Percentiles rank a stretch among this genome's conserved stretches.
Conservation (phyloP, 2,329 filamentous ascomycete species). For the Cercospora sp. region DNA sequence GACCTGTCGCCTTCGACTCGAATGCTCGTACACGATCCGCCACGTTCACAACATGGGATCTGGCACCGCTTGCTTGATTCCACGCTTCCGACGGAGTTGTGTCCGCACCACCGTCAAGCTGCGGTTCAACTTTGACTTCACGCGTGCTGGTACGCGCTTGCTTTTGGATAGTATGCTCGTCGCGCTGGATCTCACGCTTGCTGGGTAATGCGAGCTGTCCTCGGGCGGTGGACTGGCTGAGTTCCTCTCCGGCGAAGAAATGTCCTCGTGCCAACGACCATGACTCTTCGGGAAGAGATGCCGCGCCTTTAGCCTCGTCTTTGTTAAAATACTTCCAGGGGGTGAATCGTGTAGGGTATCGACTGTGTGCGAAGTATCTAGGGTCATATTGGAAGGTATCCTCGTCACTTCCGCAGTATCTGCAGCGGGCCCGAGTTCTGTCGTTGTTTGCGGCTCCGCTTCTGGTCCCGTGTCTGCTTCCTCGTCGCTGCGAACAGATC, state of each 20-base stretch:
- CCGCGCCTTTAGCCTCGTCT: not conserved
- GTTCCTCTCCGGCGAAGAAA: conserved; percentile 9
- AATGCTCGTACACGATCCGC: conserved; percentile 26
- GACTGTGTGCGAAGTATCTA: conserved; percentile 1
- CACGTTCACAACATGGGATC: conserved; percentile 16
- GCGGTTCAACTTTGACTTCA: conserved; percentile 19
- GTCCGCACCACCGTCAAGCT: conserved; percentile 19
- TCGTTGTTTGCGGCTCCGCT: not conserved
- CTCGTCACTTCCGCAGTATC: not conserved
- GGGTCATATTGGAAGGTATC: not conserved
- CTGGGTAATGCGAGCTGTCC: conserved; percentile 12
- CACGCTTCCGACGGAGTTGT: conserved; percentile 13
- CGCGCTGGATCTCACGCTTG: conserved; percentile 2
- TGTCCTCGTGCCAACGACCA: conserved; percentile 18
- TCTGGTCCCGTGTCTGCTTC: not conserved
- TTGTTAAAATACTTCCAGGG: conserved; percentile 8
- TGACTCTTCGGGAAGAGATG: conserved; percentile 13
- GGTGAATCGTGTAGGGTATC: conserved; percentile 6
- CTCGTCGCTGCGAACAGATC: not conserved
- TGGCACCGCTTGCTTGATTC: not conserved
- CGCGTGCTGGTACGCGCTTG: not conserved
- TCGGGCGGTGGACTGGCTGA: conserved; percentile 19
- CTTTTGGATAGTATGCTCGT: conserved; percentile 8
- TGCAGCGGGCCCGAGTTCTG: not conserved
- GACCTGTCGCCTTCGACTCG: conserved; percentile 17